Evolutionary conservation across 768 basidiomycete genomes (phyloP), one percentile per base, ranked within the genome.

Genomic region (Hortiboletus campestris): DNA sequence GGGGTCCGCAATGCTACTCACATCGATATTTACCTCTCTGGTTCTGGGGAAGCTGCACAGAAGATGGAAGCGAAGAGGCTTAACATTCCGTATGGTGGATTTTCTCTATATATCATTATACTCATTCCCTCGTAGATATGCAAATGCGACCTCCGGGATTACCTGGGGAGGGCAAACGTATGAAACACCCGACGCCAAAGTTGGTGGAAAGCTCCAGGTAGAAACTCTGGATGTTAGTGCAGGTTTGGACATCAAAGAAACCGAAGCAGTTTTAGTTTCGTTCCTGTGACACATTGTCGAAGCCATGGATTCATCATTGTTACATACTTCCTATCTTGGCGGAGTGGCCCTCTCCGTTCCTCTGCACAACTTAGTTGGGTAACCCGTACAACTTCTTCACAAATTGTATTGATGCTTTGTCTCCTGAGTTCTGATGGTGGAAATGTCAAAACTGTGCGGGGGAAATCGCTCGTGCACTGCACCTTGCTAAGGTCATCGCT

Each of bases 401-500:
- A 50, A 75, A 65, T 36, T 78, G 72, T 6, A 92, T 81, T 1
- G 80, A 82, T 13, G 79, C 79, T 42, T 72, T 66, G 58, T 88
- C 77, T 7, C 91, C 91, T 2, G 88, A 91, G 59, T 85, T 88
- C 90, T 85, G 64, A 14, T n/a, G 35, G 29, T n/a, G 19, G 28
- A 39, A 29, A 19, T 40, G 31, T 55, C 29, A 58, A 16, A 9
- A 7, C 4, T 22, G 16, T 40, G n/a, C 12, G 35, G 29, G 25
- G 31, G 3, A 50, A 39, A 25, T 11, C 14, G 5, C 11, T 4
- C 2, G 2, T 29, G 28, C 3, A 20, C 35, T 44, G 17, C 35
- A 84, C 87, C 83, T 98, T 99, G 10, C 77, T 86, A 51, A 87
- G 67, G 65, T 98, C 95, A 70, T 98, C 97, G 52, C 92, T 94